Base-by-base conservation (phyloP, 805 yeast species). In the Pichia pseudocactophila region DNA sequence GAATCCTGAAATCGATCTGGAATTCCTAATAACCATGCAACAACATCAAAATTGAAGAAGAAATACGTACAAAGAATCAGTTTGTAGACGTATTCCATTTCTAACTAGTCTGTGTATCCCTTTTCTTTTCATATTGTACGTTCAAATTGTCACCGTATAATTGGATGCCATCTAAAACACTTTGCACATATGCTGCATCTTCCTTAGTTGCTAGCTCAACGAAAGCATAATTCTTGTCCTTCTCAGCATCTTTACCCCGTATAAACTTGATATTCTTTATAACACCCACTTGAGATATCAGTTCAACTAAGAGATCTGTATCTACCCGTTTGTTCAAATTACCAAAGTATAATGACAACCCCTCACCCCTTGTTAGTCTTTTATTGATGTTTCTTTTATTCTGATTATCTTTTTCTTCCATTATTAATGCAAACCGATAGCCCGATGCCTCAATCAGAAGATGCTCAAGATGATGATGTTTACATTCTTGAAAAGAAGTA, bases 161-260 rank as follows among this genome's bases (percentile, higher is more conserved):
- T 31, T 74, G 63, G 2, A 78, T 63, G 7, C 87, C 88, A 45
- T 71, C 66, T 56, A 85, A 58, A 1, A 83, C 60, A 44, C 73
- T 69, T 30, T 73, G 60, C 1, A 79, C 85, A 57, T 88, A 90
- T 8, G 78, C 81, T 0, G 82, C 81, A 51, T 87, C 96, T 16
- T 62, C 66, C 2, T 64, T 62, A 13, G 68, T 64, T 39, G 65
- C 61, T 53, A 83, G 80, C 56, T 85, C 92, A 1, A 83, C 82
- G 62, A 92, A 90, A 9, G 95, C 97, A 64, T 69, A 90, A 5
- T 97, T 97, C 54, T 82, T 94, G 53, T 83, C 88, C 1, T 73
- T 65, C 46, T 74, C 75, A 25, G 76, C 62, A 4, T 88, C 68
- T 47, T 86, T 71, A 55, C 88, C 96, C 54, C 77, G 80, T 6